These are phyloP conservation scores for Aspergillus sp. DNA, from an alignment of 2,329 filamentous ascomycete species.

Conservation along the genomic window DNA sequence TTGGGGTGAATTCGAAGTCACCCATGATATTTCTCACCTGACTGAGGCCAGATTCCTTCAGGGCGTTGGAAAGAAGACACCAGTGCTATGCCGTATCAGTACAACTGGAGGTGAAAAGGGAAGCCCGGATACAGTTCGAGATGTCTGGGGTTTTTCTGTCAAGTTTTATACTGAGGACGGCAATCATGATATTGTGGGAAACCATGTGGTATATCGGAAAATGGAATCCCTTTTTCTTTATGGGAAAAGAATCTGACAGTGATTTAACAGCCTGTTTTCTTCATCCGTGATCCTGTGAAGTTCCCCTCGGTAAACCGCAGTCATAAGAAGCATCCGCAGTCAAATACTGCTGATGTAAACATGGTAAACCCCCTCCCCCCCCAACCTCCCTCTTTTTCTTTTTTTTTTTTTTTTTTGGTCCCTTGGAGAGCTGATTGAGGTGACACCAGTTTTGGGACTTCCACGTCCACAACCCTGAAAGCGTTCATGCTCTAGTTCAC, in stretches of 20 bases:
- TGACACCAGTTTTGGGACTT: constrained; percentile 53
- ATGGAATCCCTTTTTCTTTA: not conserved
- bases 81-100: constrained; percentile 42
- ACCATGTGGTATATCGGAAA: constrained; percentile 12
- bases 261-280: constrained; percentile 33
- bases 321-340: constrained; percentile 60
- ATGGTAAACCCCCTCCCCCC: constrained; percentile 32
- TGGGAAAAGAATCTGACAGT: not conserved
- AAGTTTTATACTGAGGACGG: constrained; percentile 50
- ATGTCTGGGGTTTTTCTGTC: constrained; percentile 45
- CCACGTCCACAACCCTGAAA: constrained; percentile 51
- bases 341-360: constrained; percentile 57
- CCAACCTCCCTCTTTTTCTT: too few species aligned
- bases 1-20: constrained; percentile 55
- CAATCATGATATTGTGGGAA: constrained; percentile 30
- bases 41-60: constrained; percentile 51
- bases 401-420: not conserved
- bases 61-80: constrained; percentile 49
- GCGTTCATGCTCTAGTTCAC: constrained; percentile 54
- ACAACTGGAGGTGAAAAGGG: constrained; percentile 44
- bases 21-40: constrained; percentile 51
- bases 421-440: constrained; percentile 1
- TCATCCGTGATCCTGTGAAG: constrained; percentile 39
- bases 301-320: constrained; percentile 47
- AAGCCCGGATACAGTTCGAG: constrained; percentile 43